Evolutionary conservation across 2,329 filamentous ascomycete species (phyloP), one percentile per base, ranked within the genome.

Genomic region (Golovinomyces cichoracearum): DNA sequence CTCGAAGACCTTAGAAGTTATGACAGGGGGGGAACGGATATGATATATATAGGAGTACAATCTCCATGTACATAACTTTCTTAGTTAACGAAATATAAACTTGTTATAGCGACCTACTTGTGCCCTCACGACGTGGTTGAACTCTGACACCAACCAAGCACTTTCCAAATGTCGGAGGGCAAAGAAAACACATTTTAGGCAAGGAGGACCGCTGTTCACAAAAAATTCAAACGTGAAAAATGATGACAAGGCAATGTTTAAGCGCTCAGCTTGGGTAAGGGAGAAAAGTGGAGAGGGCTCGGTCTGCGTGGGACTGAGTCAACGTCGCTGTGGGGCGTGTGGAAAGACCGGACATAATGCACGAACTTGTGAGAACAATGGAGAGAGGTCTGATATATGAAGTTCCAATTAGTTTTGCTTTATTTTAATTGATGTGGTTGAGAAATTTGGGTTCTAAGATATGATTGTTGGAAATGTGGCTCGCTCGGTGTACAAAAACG

Each of bases 161-260:
- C 47, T 54, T 45, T 47, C 50, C 46, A 53, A 52, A 49, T 45
- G 49, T 31, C 45, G 45, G n/a, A 54, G 45, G 38, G 52, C 52
- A 42, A 50, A 53, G 54, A 55, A 52, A 35, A 49, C 40, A 23
- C 48, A 38, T 45, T 23, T 54, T 25, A 47, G 48, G 49, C 29
- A 51, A 52, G 51, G 48, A 48, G 45, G 41, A 33, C 37, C 37
- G 49, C 53, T 51, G 54, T 50, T 19, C 41, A 47, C 27, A 49
- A 7, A 49, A 52, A 50, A 41, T 53, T 48, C 49, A 50, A 31
- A 29, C 47, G 23, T 40, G 52, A 26, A 47, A 51, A 48, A 49
- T 51, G 12, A 42, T 50, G 40, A 49, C 52, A 47, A 21, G 48
- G 48, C 37, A 52, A 45, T 31, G 50, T 21, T 25, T 35, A 47